Percentiles rank a stretch among this genome's conserved stretches.
phyloP scores from a whole-genome alignment of 306 rosid species.

The Pueraria montana region DNA sequence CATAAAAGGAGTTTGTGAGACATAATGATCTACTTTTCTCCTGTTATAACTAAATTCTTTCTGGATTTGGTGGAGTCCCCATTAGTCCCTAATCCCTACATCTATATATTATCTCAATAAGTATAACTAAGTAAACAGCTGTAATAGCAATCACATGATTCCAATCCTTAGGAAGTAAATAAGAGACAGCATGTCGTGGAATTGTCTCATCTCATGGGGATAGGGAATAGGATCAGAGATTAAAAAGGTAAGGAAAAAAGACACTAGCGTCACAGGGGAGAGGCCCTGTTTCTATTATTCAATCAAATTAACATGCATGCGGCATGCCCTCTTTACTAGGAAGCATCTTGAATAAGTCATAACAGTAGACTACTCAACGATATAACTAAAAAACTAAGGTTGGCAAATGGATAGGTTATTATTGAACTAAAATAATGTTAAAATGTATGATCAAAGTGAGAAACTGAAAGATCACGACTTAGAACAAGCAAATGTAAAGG shows the following conservation, averaged over 20 bases:
- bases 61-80: too few species aligned
- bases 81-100: too few species aligned
- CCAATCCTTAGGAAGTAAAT: neutral
- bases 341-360: neutral
- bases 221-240: neutral
- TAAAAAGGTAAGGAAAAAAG: neutral
- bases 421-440: neutral
- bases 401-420: neutral
- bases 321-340: neutral
- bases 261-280: neutral
- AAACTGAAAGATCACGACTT: neutral
- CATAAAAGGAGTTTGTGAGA: neutral
- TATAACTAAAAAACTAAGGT: neutral
- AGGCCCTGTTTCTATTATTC: neutral
- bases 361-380: neutral
- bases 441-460: neutral
- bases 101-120: too few species aligned
- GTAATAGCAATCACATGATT: neutral
- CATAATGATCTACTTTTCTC: conserved; percentile 12
- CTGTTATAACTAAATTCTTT: too few species aligned
- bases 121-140: too few species aligned
- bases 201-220: neutral
- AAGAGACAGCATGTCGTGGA: neutral
- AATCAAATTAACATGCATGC: neutral
- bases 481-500: neutral